These are phyloP conservation scores for Apiospora malaysiana DNA, from an alignment of 2,329 filamentous ascomycete genomes.

Conservation along the genomic window DNA sequence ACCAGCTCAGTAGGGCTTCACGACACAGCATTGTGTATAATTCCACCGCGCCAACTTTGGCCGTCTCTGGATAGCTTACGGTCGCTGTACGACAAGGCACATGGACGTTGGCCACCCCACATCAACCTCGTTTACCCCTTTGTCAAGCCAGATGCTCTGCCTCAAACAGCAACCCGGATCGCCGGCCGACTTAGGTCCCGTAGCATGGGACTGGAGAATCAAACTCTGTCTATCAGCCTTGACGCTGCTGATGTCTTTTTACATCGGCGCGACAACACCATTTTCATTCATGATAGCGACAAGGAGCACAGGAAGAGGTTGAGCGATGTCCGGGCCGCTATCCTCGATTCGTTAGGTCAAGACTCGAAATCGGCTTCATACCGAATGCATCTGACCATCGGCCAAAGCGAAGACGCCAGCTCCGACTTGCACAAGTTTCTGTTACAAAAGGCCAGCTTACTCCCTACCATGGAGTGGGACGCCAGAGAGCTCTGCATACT, in stretches of 20 bases:
- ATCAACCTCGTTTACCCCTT: slow-evolving; percentile 73
- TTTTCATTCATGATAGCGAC: slow-evolving; percentile 49
- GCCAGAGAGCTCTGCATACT: slow-evolving; percentile 57
- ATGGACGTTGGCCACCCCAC: slow-evolving; percentile 69
- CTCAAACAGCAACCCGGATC: slow-evolving; percentile 48
- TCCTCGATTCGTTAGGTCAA: slow-evolving; percentile 46
- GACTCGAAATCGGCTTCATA: slow-evolving; percentile 39
- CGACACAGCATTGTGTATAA: slow-evolving; percentile 66
- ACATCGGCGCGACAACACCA: slow-evolving; percentile 55
- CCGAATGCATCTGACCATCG: slow-evolving; percentile 64
- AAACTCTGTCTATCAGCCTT: slow-evolving; percentile 41
- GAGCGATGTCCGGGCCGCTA: slow-evolving; percentile 38
- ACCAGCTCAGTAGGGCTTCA: slow-evolving; percentile 45
- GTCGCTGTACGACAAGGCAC: slow-evolving; percentile 66
- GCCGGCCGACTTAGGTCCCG: slow-evolving; percentile 33
- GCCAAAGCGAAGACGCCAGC: slow-evolving; percentile 57
- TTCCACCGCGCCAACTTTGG: slow-evolving; percentile 58
- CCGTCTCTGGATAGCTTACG: slow-evolving; percentile 59
- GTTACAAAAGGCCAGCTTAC: slow-evolving; percentile 55
- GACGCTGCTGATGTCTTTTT: slow-evolving; percentile 52
- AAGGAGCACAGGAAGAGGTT: slow-evolving; percentile 33
- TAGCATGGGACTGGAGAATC: slow-evolving; percentile 31
- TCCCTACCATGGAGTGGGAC: slow-evolving; percentile 56
- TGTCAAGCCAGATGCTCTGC: slow-evolving; percentile 54
- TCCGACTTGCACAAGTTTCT: slow-evolving; percentile 56